Evolutionary conservation across 2,329 filamentous ascomycete species (phyloP).

Genomic region (Ustulina deusta): DNA sequence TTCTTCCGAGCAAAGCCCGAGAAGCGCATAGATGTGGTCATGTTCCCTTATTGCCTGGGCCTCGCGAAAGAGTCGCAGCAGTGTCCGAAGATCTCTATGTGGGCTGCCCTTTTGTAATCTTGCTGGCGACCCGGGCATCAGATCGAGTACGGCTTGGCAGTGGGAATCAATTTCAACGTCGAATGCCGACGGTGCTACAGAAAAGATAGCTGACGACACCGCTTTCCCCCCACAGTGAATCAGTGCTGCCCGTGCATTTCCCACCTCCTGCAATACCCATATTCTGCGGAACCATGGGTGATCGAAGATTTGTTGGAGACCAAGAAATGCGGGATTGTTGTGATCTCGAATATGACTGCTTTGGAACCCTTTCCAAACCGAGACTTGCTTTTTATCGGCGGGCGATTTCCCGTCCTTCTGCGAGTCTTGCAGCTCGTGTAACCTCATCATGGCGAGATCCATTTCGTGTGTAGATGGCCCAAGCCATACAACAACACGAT

Average conservation of each 20-base stretch:
- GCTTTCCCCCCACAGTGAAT: slow-evolving; percentile 1
- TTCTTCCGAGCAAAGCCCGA: slow-evolving; percentile 13
- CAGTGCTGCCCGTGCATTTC: slow-evolving; percentile 4
- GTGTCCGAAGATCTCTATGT: background rate
- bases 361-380: background rate
- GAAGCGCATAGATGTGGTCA: slow-evolving; percentile 17
- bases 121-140: slow-evolving; percentile 16
- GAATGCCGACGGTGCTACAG: background rate
- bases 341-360: too few species aligned
- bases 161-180: background rate
- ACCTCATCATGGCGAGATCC: background rate
- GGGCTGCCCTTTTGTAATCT: background rate
- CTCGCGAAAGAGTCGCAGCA: slow-evolving; percentile 1
- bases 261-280: slow-evolving; percentile 24
- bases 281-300: slow-evolving; percentile 17
- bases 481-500: slow-evolving; percentile 12
- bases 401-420: background rate
- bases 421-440: background rate
- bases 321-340: background rate
- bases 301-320: slow-evolving; percentile 9
- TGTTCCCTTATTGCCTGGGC: slow-evolving; percentile 4
- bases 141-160: slow-evolving; percentile 13
- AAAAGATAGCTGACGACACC: background rate
- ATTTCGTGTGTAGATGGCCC: background rate
- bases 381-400: background rate